A percentile compares a stretch with the other conserved stretches of the same genome.
These are phyloP conservation scores for Entonaema liquescens DNA, from an alignment of 495 filamentous ascomycete species.

Conservation along the genomic window DNA sequence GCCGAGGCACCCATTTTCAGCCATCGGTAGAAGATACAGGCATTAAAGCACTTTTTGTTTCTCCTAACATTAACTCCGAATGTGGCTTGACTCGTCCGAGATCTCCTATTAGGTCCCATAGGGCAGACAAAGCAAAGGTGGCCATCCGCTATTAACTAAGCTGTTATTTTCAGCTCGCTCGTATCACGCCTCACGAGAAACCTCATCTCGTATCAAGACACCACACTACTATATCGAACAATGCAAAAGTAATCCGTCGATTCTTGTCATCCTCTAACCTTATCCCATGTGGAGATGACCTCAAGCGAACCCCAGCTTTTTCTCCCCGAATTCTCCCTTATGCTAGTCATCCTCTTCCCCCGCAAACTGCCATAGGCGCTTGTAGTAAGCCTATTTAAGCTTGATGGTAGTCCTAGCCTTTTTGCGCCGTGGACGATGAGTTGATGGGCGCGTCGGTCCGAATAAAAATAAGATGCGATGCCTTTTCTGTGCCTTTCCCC, in stretches of 20 bases:
- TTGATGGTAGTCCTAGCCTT: constrained; percentile 13
- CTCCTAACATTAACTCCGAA: neutral
- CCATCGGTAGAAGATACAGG: constrained; percentile 20
- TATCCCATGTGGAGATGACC: constrained; percentile 21
- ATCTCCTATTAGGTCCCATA: constrained; percentile 8
- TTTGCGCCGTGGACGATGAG: constrained; percentile 12
- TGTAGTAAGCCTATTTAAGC: constrained; percentile 24
- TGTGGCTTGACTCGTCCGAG: constrained; percentile 4
- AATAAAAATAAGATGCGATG: constrained; percentile 26
- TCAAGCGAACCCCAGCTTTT: constrained; percentile 40
- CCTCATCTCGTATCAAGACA: neutral
- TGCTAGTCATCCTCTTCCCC: constrained; percentile 11
- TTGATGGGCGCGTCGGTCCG: constrained; percentile 31
- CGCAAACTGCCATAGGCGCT: constrained; percentile 28
- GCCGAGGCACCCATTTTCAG: constrained; percentile 34
- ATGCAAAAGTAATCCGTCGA: neutral
- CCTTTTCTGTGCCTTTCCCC: constrained; percentile 35
- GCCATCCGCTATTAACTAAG: neutral
- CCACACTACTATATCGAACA: neutral
- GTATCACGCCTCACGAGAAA: neutral
- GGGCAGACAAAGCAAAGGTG: neutral
- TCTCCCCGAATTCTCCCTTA: neutral
- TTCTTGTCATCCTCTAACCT: neutral
- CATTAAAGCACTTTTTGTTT: neutral
- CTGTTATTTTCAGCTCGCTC: neutral